These are phyloP conservation scores for Lachnellula subtilissima DNA, from an alignment of 2,329 filamentous ascomycete species.

Conservation along the genomic window DNA sequence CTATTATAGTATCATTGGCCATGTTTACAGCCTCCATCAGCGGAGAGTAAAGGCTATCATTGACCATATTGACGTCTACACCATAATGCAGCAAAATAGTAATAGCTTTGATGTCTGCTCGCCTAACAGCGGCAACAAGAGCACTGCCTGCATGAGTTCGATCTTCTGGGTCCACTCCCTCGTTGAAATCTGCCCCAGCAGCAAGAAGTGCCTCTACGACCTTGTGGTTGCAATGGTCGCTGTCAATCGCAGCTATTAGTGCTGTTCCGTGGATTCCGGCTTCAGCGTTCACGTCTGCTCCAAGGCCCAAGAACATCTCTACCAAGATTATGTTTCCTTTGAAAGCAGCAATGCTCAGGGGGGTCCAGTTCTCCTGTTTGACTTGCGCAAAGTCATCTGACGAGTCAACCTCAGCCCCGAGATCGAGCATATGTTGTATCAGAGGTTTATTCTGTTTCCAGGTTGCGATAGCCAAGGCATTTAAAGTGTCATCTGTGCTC, in stretches of 20 bases:
- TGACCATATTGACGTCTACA: neutral
- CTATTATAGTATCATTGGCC: neutral
- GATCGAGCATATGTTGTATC: neutral
- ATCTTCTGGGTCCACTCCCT: neutral
- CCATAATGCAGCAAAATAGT: neutral
- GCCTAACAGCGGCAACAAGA: constrained; percentile 1
- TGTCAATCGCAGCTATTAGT: neutral
- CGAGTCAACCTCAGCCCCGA: neutral
- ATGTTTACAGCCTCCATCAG: neutral
- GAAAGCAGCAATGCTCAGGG: constrained; percentile 27
- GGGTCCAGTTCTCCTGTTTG: neutral
- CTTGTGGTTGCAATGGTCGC: neutral
- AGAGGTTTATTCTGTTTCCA: neutral
- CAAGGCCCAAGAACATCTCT: neutral
- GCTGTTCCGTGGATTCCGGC: neutral
- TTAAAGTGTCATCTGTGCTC: neutral
- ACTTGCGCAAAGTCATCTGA: neutral
- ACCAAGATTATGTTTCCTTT: neutral
- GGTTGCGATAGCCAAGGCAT: neutral
- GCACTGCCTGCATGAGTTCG: neutral
- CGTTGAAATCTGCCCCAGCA: neutral
- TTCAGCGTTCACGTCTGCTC: constrained; percentile 12
- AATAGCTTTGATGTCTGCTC: neutral
- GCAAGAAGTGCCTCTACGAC: neutral
- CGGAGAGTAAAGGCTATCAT: neutral